Evolutionary conservation across 495 filamentous ascomycete genomes (phyloP).

Genomic region (Tuber melanosporum): DNA sequence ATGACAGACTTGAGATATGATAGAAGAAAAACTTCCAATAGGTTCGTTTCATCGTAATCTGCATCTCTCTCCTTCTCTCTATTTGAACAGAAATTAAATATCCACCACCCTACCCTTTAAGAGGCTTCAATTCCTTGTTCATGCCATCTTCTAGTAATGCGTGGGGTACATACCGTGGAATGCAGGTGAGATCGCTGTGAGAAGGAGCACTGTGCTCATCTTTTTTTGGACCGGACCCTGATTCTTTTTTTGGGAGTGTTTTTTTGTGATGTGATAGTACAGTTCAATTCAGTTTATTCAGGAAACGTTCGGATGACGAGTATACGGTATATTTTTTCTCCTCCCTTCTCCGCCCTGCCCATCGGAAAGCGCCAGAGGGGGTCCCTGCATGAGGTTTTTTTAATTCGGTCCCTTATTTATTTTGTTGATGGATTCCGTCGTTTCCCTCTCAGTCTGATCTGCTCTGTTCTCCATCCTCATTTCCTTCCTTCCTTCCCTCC

Average conservation of each 20-base stretch:
- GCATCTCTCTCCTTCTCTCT: not conserved
- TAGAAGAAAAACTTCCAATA: constrained; percentile 9
- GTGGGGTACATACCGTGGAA: not conserved
- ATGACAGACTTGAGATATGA: constrained; percentile 12
- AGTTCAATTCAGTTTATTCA: constrained; percentile 7
- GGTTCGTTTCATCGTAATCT: not conserved
- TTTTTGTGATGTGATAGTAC: constrained; percentile 3
- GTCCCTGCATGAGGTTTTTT: constrained; percentile 3
- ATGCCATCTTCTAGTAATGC: not conserved
- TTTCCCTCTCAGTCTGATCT: not conserved
- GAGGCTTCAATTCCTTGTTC: constrained; percentile 1
- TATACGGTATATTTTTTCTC: constrained; percentile 4
- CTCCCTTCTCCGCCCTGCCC: not conserved
- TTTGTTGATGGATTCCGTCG: constrained; percentile 6
- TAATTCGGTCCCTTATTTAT: constrained; percentile 2
- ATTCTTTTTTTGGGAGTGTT: constrained; percentile 18
- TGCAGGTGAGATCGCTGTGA: not conserved
- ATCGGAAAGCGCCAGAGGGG: not conserved
- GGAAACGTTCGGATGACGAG: constrained; percentile 2
- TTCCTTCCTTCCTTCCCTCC: not conserved
- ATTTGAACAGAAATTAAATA: not conserved
- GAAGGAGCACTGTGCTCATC: not conserved
- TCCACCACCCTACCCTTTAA: not conserved
- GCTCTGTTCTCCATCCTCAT: constrained; percentile 15
- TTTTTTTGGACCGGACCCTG: constrained; percentile 1